Base-by-base conservation (phyloP, 805 yeast species). In the Metschnikowia amazonensis region DNA sequence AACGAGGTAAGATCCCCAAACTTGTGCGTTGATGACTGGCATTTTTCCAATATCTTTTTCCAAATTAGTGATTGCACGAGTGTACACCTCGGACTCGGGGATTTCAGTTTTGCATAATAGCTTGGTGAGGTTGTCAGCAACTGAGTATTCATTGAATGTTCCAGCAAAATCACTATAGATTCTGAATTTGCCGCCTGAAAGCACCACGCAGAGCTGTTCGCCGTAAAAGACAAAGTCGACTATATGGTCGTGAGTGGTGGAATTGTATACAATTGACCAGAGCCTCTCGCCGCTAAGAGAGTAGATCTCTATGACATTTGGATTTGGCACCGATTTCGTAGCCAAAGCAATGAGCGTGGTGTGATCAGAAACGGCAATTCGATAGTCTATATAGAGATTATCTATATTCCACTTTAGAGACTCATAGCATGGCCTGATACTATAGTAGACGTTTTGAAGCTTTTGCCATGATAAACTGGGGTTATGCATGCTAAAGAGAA, bases 381-480 rank as follows among this genome's bases (percentile, higher is more conserved):
- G 56, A 51, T 67, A 74, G 44, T 78, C 72, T 13, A 59, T 42
- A 43, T 60, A 53, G 10, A 69, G 52, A 42, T 67, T 66, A 14
- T 69, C 67, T 14, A 68, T 58, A 14, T 72, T 63, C 86, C 86
- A 81, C 43, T 72, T 64, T 55, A 80, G 59, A 1, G 67, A 43
- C 4, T 69, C 74, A 56, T 77, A 82, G 45, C 86, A 82, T 16
- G 79, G 75, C 44, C 82, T 64, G 14, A 75, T 72, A 45, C 85
- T 70, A 54, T 88, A 89, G 60, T 77, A 87, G 8, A 80, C 84
- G 61, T 81, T 80, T 44, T 79, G 81, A 16, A 89, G 73, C 51
- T 83, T 76, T 61, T 89, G 96, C 97, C 97, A 89, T 36, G 75
- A 76, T 49, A 74, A 59, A 52, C 76, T 70, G 10, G 79, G 80